Percentiles rank a stretch among this genome's conserved stretches.
Evolutionary conservation across 345 rosid genomes (phyloP).

Genomic region (Eucalyptus victrix): DNA sequence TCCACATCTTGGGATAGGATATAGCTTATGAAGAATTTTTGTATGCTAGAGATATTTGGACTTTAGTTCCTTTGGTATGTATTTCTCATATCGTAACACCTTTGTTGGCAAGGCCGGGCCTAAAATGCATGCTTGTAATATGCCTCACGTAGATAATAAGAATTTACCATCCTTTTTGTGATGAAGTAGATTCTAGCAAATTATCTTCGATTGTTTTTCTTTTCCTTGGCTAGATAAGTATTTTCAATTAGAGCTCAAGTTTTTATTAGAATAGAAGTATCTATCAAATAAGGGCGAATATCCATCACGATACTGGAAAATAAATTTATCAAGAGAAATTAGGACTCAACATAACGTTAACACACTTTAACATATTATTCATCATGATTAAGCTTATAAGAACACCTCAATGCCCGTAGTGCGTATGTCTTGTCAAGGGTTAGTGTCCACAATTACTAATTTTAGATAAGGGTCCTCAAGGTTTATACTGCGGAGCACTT

Average conservation of each 20-base stretch:
- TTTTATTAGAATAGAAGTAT: background rate
- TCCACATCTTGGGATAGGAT: background rate
- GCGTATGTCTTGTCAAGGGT: background rate
- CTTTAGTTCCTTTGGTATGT: background rate
- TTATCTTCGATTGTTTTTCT: background rate
- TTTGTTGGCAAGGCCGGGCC: background rate
- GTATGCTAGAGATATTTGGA: background rate
- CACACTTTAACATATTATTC: background rate
- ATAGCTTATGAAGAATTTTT: background rate
- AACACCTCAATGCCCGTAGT: background rate
- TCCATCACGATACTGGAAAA: background rate
- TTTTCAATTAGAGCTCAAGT: background rate
- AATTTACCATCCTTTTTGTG: background rate
- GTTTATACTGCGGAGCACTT: background rate
- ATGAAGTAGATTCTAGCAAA: background rate
- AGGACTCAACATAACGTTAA: background rate
- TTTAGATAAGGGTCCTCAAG: background rate
- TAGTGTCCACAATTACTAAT: background rate
- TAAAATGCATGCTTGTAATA: background rate
- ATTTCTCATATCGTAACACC: background rate
- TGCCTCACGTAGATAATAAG: background rate
- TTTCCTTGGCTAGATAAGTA: background rate
- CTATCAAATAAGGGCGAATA: background rate
- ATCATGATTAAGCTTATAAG: background rate
- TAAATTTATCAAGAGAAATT: background rate